A percentile compares a stretch with the other conserved stretches of the same genome.
These are phyloP conservation scores for Ophiocordyceps australis DNA, from an alignment of 2,329 filamentous ascomycete genomes.

Conservation along the genomic window DNA sequence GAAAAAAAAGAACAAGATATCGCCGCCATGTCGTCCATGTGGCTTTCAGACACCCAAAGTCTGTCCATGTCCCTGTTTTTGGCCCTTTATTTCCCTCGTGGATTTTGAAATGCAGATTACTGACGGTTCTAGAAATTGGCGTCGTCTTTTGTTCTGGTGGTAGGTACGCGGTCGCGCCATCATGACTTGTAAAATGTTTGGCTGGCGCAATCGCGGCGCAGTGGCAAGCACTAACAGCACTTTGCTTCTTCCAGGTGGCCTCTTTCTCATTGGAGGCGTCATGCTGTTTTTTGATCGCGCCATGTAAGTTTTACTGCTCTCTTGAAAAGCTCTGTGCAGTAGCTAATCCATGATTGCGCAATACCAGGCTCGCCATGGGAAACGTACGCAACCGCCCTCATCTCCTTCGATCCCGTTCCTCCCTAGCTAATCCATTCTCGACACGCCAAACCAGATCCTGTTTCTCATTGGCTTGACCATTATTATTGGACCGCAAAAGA, in stretches of 20 bases:
- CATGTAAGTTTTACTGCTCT: conserved; percentile 45
- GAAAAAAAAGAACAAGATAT: not conserved
- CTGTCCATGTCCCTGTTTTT: conserved; percentile 18
- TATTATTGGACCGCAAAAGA: conserved; percentile 86
- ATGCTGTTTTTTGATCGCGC: conserved; percentile 96
- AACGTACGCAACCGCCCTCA: conserved; percentile 40
- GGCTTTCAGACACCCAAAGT: conserved; percentile 94
- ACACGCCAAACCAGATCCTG: conserved; percentile 48
- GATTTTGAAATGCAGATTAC: conserved; percentile 11
- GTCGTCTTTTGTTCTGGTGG: conserved; percentile 96
- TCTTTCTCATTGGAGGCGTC: conserved; percentile 89
- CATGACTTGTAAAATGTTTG: too few species aligned
- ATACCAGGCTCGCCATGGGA: conserved; percentile 85
- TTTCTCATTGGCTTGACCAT: conserved; percentile 93
- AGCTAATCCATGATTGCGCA: too few species aligned
- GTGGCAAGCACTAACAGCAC: too few species aligned
- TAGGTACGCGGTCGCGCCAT: conserved; percentile 42
- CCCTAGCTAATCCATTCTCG: conserved; percentile 2
- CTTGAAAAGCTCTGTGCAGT: too few species aligned
- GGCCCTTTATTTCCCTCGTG: not conserved
- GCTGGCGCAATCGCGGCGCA: too few species aligned
- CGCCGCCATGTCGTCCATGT: conserved; percentile 48
- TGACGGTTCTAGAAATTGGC: conserved; percentile 59
- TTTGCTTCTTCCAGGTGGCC: conserved; percentile 44
- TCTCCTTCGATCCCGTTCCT: not conserved